Evolutionary conservation across 2,329 filamentous ascomycete genomes (phyloP).

Genomic region (Arthrobotrys pseudoclavata): DNA sequence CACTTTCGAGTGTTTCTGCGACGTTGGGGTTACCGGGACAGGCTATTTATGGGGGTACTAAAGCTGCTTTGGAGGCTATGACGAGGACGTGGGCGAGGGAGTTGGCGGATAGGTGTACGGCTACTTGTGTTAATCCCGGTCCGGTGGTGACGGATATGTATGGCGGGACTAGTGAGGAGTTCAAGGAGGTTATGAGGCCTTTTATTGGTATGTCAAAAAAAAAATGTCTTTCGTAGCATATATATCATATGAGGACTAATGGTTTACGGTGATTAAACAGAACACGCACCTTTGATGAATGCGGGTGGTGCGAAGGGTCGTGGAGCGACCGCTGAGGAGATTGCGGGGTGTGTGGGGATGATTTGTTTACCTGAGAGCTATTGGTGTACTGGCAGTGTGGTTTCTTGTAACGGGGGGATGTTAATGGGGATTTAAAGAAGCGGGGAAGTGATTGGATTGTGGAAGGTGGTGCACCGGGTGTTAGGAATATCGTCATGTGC

Average conservation of each 20-base stretch:
- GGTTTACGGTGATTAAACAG: constrained; percentile 65
- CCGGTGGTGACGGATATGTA: constrained; percentile 79
- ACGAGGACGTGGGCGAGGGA: constrained; percentile 78
- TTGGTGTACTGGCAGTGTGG: constrained; percentile 84
- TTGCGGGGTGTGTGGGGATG: constrained; percentile 83
- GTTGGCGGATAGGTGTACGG: constrained; percentile 73
- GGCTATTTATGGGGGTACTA: constrained; percentile 67
- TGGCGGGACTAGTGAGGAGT: constrained; percentile 71
- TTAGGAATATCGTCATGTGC: no score
- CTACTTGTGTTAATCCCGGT: constrained; percentile 77
- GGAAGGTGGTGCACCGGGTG: no score
- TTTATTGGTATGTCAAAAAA: constrained; percentile 70
- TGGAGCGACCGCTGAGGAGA: constrained; percentile 77
- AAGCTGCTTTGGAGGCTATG: constrained; percentile 77
- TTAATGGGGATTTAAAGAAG: constrained; percentile 68
- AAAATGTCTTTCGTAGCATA: not conserved
- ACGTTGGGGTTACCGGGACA: constrained; percentile 69
- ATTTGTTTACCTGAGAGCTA: constrained; percentile 78
- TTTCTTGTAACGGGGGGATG: constrained; percentile 86
- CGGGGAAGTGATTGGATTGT: not conserved
- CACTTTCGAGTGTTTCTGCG: constrained; percentile 73
- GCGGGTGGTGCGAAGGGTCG: constrained; percentile 70
- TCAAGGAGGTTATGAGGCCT: constrained; percentile 73
- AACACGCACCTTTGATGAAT: constrained; percentile 74
- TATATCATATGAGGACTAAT: constrained; percentile 59